phyloP scores from a whole-genome alignment of 345 rosid species.

The Geranium rotundifolium region DNA sequence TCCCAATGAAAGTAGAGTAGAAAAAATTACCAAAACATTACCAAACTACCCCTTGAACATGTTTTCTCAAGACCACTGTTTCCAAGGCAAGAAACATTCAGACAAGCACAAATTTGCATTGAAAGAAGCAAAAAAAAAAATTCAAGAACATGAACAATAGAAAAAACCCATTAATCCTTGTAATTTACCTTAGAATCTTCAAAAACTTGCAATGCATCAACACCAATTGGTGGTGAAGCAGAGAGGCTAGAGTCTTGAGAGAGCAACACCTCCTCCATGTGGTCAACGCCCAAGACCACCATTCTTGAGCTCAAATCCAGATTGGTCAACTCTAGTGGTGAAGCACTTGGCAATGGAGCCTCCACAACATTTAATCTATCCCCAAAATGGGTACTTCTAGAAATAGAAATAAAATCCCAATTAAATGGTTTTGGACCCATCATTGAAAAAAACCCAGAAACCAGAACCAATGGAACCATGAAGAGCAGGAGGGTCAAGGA shows the following conservation, averaged over 20 bases:
- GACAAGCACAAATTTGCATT: too few relatives aligned
- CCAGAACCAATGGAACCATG: conserved; percentile 35
- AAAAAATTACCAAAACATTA: too few relatives aligned
- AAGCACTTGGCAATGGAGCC: background rate
- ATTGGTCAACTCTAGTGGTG: background rate
- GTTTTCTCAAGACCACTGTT: background rate
- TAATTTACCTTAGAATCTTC: background rate
- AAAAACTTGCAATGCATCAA: background rate
- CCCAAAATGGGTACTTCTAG: too few relatives aligned
- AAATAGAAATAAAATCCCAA: conserved; percentile 6
- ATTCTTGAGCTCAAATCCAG: background rate
- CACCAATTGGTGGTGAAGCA: too few relatives aligned
- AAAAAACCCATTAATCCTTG: too few relatives aligned
- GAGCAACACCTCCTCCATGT: background rate
- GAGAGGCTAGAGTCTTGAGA: background rate
- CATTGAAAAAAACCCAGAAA: conserved; percentile 22
- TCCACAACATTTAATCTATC: too few relatives aligned
- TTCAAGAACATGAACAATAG: too few relatives aligned
- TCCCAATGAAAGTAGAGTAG: too few relatives aligned
- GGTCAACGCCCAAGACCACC: background rate
- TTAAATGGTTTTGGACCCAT: conserved; percentile 19
- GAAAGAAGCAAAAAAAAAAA: too few relatives aligned
- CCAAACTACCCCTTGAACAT: background rate
- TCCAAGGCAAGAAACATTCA: background rate
- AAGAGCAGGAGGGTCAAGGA: conserved; percentile 28